Conservation (phyloP, 768 basidiomycete species). For the Mycena latifolia region DNA sequence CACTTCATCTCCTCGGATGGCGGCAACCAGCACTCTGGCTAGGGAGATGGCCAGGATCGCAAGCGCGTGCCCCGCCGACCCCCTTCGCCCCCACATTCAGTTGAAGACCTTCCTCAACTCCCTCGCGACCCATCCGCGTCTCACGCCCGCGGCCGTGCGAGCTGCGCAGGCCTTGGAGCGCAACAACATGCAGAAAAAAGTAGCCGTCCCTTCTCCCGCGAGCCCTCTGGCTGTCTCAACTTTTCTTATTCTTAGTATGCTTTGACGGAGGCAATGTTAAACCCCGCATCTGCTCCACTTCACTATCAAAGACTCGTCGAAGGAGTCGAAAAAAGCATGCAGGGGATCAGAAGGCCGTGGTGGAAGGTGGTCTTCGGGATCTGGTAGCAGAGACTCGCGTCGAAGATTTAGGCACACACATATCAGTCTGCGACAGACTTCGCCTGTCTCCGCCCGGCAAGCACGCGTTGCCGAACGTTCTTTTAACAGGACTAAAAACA, state of each 20-base stretch:
- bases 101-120: constrained; percentile 74
- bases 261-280: constrained; percentile 70
- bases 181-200: constrained; percentile 71
- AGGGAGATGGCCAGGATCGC: constrained; percentile 69
- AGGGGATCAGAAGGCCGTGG: constrained; percentile 84
- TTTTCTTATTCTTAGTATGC: constrained; percentile 68
- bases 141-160: constrained; percentile 71
- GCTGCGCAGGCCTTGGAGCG: constrained; percentile 68
- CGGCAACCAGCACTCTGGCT: constrained; percentile 49
- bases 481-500: background rate
- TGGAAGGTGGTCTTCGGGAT: constrained; percentile 88
- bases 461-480: constrained; percentile 12
- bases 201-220: constrained; percentile 52
- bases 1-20: constrained; percentile 11
- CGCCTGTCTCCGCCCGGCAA: constrained; percentile 12
- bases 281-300: constrained; percentile 77
- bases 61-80: constrained; percentile 75
- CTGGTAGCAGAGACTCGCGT: constrained; percentile 59
- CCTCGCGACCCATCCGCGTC: constrained; percentile 75
- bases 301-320: constrained; percentile 82
- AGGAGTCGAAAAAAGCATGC: constrained; percentile 79
- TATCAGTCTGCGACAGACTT: background rate
- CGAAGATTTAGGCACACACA: background rate
- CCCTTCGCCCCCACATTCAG: constrained; percentile 84
- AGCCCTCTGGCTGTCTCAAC: constrained; percentile 31